phyloP scores from a whole-genome alignment of 345 rosid species.

The Luvunga scandens region DNA sequence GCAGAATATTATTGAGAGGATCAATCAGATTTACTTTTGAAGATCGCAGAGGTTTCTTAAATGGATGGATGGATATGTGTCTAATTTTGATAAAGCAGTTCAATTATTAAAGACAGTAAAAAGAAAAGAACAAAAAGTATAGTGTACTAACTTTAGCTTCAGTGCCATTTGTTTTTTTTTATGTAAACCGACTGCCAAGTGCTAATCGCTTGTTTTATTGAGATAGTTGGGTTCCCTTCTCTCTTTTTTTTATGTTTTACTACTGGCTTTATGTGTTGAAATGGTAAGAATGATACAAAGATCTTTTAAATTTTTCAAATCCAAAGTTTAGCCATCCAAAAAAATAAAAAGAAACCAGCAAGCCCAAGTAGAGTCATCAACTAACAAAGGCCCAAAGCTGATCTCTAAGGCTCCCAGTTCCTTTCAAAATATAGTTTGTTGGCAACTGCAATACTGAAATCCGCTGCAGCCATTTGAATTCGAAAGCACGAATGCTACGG shows the following conservation, averaged over 20 bases:
- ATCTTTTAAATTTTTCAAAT: too few species aligned
- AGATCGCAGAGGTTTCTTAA: background rate
- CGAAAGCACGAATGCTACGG: too few species aligned
- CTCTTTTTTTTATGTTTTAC: background rate
- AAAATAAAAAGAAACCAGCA: too few species aligned
- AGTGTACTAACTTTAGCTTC: background rate
- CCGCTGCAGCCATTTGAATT: too few species aligned
- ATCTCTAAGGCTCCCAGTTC: too few species aligned
- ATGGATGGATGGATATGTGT: background rate
- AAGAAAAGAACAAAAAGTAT: background rate
- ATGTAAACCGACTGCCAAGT: background rate
- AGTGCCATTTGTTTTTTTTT: background rate
- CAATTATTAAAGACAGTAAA: background rate
- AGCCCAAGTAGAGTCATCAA: too few species aligned
- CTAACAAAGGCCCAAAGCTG: too few species aligned
- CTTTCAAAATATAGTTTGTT: too few species aligned
- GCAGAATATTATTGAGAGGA: constrained; percentile 13
- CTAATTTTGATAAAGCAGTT: background rate
- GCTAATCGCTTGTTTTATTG: background rate
- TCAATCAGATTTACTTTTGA: background rate
- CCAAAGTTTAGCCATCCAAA: too few species aligned
- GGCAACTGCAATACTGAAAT: too few species aligned
- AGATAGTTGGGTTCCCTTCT: too few species aligned
- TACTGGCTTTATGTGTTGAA: background rate
- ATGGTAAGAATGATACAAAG: background rate